Base-by-base conservation (phyloP, 1,284 basidiomycete genomes). In the Cutaneotrichosporon sp. region DNA sequence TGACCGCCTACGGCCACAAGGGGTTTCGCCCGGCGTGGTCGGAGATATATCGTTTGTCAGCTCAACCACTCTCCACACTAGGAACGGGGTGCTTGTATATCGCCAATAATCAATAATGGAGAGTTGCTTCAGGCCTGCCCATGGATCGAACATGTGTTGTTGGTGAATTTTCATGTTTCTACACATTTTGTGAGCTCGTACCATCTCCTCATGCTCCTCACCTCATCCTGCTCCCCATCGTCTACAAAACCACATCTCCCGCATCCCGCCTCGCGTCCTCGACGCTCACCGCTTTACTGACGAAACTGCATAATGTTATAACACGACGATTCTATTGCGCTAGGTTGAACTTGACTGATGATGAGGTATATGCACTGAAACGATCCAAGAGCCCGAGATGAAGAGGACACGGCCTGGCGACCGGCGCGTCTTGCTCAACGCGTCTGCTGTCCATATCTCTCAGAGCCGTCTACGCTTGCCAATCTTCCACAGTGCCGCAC, bases 401-500 rank as follows among this genome's bases (percentile, higher is more conserved):
- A 56, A 56, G 40, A 22, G 38, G 53, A 51, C 49, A 50, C n/a
- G 47, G 47, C 9, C 47, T 21, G 26, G 13, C 14, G 50, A 26
- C 22, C 26, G n/a, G 22, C 49, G 49, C n/a, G 32, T 26, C 26
- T 26, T 26, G 26, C 26, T 26, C 26, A 26, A 26, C 26, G 26
- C 26, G 26, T 26, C 26, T 26, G 26, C 26, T 26, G 26, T 26
- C 26, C 26, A 26, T 26, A 26, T 26, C 26, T 11, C 21, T 53
- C n/a, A 10, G 40, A 70, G 10, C 74, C 81, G 69, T 81, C 26
- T 26, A 26, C 26, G 26, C 26, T 26, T 26, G 26, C 26, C 26
- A 81, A 72, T 94, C 91, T 79, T 93, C 91, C 55, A 95, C 92
- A 4, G 89, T 86, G 36, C 91, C 90, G 73, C 92, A 97, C 77